These are phyloP conservation scores for Rosa rugosa DNA, from an alignment of 306 rosid species.

Conservation along the genomic window DNA sequence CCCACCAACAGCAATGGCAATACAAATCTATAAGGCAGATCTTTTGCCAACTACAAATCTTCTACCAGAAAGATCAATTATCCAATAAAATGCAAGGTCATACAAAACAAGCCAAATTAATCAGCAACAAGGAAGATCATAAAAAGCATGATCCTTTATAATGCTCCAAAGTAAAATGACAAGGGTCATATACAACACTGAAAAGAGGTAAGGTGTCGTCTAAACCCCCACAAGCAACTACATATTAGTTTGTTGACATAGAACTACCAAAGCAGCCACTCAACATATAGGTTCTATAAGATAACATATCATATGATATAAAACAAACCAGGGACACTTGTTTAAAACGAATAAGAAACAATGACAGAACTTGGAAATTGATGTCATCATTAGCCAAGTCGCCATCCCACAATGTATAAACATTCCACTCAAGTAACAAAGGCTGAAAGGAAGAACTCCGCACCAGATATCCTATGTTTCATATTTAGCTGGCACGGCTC, in stretches of 20 bases:
- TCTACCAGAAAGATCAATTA: background rate
- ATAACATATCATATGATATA: conserved; percentile 51
- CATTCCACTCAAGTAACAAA: conserved; percentile 42
- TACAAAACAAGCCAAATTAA: conserved; percentile 12
- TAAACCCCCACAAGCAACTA: conserved; percentile 40
- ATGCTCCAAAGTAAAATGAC: conserved; percentile 28
- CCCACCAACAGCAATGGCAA: background rate
- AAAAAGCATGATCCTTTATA: conserved; percentile 23
- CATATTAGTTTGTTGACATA: conserved; percentile 36
- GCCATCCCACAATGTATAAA: conserved; percentile 44
- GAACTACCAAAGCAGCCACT: conserved; percentile 36
- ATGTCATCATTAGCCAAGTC: conserved; percentile 40
- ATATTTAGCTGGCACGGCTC: conserved; percentile 63
- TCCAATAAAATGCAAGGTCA: conserved; percentile 3
- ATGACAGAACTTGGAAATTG: conserved; percentile 46
- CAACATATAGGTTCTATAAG: conserved; percentile 39
- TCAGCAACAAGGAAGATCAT: conserved; percentile 11
- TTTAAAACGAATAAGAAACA: conserved; percentile 40
- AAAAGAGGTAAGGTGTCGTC: conserved; percentile 29
- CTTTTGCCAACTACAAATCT: background rate
- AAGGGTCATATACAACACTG: conserved; percentile 34
- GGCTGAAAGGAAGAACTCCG: conserved; percentile 28
- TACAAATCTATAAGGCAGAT: background rate
- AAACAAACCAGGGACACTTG: conserved; percentile 40
- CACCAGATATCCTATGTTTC: conserved; percentile 29